A percentile compares a stretch with the other conserved stretches of the same genome.
These are phyloP conservation scores for Sarocladium brachiariae DNA, from an alignment of 2,329 filamentous ascomycete species.

Conservation along the genomic window DNA sequence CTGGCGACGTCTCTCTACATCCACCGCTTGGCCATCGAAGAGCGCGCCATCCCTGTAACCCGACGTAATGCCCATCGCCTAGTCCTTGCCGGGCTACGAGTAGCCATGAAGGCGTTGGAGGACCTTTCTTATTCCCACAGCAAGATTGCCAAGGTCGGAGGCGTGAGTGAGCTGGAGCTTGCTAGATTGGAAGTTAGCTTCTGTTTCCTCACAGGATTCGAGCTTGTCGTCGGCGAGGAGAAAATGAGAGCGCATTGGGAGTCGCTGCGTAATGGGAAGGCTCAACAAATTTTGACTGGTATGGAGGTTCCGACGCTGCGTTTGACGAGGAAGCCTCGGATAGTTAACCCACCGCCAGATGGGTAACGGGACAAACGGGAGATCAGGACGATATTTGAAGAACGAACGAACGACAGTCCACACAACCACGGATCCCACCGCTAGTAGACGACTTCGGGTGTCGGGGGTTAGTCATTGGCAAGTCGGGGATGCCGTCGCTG, in stretches of 20 bases:
- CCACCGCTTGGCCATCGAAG: slow-evolving; percentile 69
- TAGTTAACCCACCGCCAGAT: slow-evolving; percentile 6
- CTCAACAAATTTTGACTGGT: slow-evolving; percentile 4
- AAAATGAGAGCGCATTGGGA: slow-evolving; percentile 27
- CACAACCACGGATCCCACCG: background rate
- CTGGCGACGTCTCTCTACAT: slow-evolving; percentile 86
- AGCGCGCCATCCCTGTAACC: slow-evolving; percentile 74
- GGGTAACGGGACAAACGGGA: background rate
- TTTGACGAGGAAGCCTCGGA: background rate
- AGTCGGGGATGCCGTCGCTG: too few relatives aligned
- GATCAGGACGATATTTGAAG: background rate
- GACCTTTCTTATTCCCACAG: slow-evolving; percentile 82
- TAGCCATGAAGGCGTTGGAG: slow-evolving; percentile 93
- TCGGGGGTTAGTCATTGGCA: too few relatives aligned
- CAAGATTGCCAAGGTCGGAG: slow-evolving; percentile 80
- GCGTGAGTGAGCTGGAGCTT: slow-evolving; percentile 75
- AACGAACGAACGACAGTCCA: background rate
- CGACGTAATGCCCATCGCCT: slow-evolving; percentile 80
- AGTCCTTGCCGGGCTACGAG: slow-evolving; percentile 73
- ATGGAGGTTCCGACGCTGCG: slow-evolving; percentile 6
- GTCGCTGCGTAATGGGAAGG: slow-evolving; percentile 21
- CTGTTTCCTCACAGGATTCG: slow-evolving; percentile 80
- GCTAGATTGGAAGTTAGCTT: slow-evolving; percentile 83
- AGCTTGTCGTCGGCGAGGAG: slow-evolving; percentile 51
- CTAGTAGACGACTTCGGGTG: too few relatives aligned